These are phyloP conservation scores for Boletus rex-veris DNA, from an alignment of 768 basidiomycete genomes.

Conservation along the genomic window DNA sequence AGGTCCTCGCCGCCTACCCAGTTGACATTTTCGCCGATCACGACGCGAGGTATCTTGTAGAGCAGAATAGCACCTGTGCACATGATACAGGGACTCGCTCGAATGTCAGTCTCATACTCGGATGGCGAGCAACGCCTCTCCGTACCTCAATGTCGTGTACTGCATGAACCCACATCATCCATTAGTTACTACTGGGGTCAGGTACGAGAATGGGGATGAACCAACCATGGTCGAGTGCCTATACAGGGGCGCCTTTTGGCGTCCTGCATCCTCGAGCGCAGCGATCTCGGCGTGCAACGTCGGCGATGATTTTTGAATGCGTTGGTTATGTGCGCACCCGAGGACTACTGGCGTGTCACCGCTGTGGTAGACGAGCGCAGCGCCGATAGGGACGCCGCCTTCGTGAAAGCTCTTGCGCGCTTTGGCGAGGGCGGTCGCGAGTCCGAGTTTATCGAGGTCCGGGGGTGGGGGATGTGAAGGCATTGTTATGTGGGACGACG, in stretches of 20 bases:
- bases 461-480: too few relatives aligned
- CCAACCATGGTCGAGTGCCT: conserved; percentile 46
- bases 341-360: conserved; percentile 24
- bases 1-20: conserved; percentile 54
- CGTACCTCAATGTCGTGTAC: conserved; percentile 40
- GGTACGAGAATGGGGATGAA: too few relatives aligned
- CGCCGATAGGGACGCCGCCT: conserved; percentile 65
- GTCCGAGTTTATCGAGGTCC: conserved; percentile 29
- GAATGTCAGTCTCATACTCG: too few relatives aligned
- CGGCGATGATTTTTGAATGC: conserved; percentile 42
- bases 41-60: conserved; percentile 61
- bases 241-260: conserved; percentile 44
- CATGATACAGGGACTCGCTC: conserved; percentile 52
- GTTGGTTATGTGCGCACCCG: conserved; percentile 43
- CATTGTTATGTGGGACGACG: too few relatives aligned
- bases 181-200: too few relatives aligned
- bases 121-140: background rate
- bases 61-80: conserved; percentile 61
- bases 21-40: conserved; percentile 60
- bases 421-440: conserved; percentile 36
- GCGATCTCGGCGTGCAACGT: conserved; percentile 49
- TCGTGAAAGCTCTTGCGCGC: conserved; percentile 46
- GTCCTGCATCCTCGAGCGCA: conserved; percentile 51
- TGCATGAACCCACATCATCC: conserved; percentile 7
- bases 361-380: conserved; percentile 39